Conservation (phyloP, 2,329 filamentous ascomycete species). For the Leptodontidium sp. region DNA sequence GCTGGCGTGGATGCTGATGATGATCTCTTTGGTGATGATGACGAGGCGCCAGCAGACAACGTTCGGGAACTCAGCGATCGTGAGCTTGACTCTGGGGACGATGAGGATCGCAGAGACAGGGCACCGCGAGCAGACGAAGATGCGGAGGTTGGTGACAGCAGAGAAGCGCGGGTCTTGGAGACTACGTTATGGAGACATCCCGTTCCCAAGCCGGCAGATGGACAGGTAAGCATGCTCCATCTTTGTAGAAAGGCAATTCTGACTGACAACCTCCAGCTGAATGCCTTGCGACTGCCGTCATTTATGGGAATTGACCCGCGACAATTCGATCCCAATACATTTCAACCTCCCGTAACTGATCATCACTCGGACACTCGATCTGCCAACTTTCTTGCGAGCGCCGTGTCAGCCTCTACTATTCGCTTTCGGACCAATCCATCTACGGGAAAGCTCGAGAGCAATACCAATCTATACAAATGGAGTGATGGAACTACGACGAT, state of each 20-base stretch:
- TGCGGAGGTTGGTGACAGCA: slow-evolving; percentile 50
- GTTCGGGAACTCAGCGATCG: slow-evolving; percentile 62
- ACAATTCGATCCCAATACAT: slow-evolving; percentile 71
- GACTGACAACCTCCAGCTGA: slow-evolving; percentile 59
- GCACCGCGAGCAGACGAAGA: slow-evolving; percentile 51
- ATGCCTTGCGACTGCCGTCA: slow-evolving; percentile 73
- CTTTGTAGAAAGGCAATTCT: slow-evolving; percentile 25
- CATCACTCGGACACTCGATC: slow-evolving; percentile 58
- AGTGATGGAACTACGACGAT: slow-evolving; percentile 81
- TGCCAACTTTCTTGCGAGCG: slow-evolving; percentile 60
- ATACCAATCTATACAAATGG: slow-evolving; percentile 79
- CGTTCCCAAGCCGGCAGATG: slow-evolving; percentile 74
- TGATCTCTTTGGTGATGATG: slow-evolving; percentile 69
- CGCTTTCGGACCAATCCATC: slow-evolving; percentile 74
- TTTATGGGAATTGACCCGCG: slow-evolving; percentile 76
- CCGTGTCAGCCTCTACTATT: slow-evolving; percentile 69
- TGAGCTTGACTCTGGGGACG: slow-evolving; percentile 68
- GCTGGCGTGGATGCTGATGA: slow-evolving; percentile 61
- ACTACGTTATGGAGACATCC: slow-evolving; percentile 73
- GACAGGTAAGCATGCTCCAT: slow-evolving; percentile 59
- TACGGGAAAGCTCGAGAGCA: slow-evolving; percentile 74
- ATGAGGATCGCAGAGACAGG: slow-evolving; percentile 70
- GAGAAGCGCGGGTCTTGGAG: slow-evolving; percentile 65
- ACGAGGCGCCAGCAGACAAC: slow-evolving; percentile 45
- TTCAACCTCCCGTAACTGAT: slow-evolving; percentile 68